A percentile compares a stretch with the other conserved stretches of the same genome.
These are phyloP conservation scores for Fraxinus anomala DNA, from an alignment of 257 asterid genomes.

Conservation along the genomic window DNA sequence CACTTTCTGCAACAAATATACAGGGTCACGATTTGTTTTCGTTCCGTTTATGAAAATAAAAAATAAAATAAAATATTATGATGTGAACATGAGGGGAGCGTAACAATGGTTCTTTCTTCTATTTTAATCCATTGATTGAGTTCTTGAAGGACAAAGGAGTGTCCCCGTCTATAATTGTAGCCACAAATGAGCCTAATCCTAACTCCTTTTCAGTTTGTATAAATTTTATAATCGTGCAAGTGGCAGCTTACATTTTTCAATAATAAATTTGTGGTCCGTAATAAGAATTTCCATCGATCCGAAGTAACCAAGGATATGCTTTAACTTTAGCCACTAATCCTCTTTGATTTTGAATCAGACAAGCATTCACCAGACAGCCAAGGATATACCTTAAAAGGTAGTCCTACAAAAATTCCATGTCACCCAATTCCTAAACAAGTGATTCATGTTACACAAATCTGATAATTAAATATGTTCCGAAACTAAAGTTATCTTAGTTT, in stretches of 20 bases:
- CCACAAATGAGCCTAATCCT: not conserved
- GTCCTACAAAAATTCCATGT: not conserved
- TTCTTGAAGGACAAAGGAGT: not conserved
- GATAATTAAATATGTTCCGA: constrained; percentile 9
- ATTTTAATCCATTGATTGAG: not conserved
- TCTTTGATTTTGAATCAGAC: not conserved
- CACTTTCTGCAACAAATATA: no score
- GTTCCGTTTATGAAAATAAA: no score
- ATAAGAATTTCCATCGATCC: not conserved
- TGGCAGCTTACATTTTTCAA: not conserved
- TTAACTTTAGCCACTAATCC: not conserved
- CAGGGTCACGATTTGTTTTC: no score
- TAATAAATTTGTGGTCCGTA: not conserved
- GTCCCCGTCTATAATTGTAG: not conserved
- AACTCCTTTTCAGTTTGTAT: not conserved
- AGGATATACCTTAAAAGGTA: not conserved
- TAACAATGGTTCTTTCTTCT: not conserved
- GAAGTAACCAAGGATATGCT: not conserved
- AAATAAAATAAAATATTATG: no score
- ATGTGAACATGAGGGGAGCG: no score
- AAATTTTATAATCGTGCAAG: not conserved
- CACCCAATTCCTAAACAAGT: not conserved
- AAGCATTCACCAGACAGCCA: not conserved
- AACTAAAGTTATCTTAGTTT: no score
- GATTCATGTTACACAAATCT: not conserved